Evolutionary conservation across 2,329 filamentous ascomycete genomes (phyloP).

Genomic region (Ceratocystis ficicola): DNA sequence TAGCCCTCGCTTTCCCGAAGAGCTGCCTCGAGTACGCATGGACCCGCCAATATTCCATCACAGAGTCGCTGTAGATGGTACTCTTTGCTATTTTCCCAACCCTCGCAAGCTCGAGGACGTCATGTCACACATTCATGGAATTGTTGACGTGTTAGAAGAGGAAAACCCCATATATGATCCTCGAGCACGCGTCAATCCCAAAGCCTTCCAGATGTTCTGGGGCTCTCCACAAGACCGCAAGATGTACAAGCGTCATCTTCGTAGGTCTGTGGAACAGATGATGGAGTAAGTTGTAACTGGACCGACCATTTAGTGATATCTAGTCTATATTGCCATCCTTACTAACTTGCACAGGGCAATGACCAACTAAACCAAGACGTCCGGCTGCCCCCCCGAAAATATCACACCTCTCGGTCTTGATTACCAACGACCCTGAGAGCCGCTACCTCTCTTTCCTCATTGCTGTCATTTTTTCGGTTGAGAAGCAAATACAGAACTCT

Average conservation of each 20-base stretch:
- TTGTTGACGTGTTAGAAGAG: constrained; percentile 74
- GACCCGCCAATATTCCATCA: constrained; percentile 80
- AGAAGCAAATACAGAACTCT: background rate
- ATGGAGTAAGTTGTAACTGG: constrained; percentile 40
- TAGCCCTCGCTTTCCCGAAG: constrained; percentile 73
- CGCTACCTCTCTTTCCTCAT: background rate
- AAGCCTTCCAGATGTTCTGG: constrained; percentile 81
- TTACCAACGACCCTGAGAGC: no score
- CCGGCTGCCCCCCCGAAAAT: background rate
- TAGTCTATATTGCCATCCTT: constrained; percentile 5
- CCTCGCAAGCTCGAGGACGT: constrained; percentile 57
- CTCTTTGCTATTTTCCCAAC: constrained; percentile 67
- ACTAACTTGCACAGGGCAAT: constrained; percentile 27
- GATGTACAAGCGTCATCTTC: constrained; percentile 67
- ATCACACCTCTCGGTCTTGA: background rate
- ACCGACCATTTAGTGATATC: no score
- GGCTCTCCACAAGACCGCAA: constrained; percentile 64
- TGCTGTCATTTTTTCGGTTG: background rate
- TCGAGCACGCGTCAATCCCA: constrained; percentile 71
- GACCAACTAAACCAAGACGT: constrained; percentile 25
- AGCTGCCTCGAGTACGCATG: constrained; percentile 73
- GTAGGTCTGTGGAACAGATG: constrained; percentile 61
- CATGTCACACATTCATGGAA: constrained; percentile 68
- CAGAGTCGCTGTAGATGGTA: constrained; percentile 66
- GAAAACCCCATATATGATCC: constrained; percentile 83